phyloP scores from a whole-genome alignment of 2,329 filamentous ascomycete species.

The Colletotrichum liaoningense region DNA sequence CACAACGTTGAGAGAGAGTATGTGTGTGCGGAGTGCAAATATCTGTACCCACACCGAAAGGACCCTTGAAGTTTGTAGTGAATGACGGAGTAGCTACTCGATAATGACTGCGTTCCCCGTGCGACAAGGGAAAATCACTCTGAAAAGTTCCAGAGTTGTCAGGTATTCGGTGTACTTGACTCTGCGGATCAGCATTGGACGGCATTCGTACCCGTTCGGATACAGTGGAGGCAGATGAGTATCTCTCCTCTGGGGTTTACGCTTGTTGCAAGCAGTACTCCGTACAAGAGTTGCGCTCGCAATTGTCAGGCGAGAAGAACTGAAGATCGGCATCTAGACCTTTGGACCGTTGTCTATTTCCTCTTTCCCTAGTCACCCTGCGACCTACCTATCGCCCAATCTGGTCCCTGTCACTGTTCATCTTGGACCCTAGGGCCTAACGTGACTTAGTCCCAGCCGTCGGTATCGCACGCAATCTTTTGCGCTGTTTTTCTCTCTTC shows the following conservation, averaged over 20 bases:
- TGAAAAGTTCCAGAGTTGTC: background rate
- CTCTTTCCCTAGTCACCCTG: slow-evolving; percentile 4
- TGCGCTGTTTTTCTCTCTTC: slow-evolving; percentile 8
- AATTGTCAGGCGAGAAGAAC: slow-evolving; percentile 22
- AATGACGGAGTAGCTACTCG: background rate
- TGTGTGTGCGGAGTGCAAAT: too few relatives aligned
- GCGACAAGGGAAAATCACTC: background rate
- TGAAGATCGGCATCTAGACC: slow-evolving; percentile 30
- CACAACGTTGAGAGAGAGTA: background rate
- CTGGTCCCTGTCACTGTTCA: background rate
- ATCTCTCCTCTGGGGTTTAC: background rate
- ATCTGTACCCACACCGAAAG: background rate
- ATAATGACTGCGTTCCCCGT: background rate
- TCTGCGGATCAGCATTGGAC: background rate
- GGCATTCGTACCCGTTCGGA: too few relatives aligned
- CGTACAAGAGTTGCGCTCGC: background rate
- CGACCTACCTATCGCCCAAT: slow-evolving; percentile 2
- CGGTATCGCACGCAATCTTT: slow-evolving; percentile 4
- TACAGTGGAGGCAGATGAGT: background rate
- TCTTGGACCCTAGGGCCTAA: background rate
- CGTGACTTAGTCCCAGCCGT: background rate
- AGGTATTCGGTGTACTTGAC: background rate
- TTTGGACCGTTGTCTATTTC: slow-evolving; percentile 12
- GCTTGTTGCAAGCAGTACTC: background rate
- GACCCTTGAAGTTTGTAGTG: background rate